Evolutionary conservation across 495 filamentous ascomycete species (phyloP).

Genomic region (Cercophora scortea): DNA sequence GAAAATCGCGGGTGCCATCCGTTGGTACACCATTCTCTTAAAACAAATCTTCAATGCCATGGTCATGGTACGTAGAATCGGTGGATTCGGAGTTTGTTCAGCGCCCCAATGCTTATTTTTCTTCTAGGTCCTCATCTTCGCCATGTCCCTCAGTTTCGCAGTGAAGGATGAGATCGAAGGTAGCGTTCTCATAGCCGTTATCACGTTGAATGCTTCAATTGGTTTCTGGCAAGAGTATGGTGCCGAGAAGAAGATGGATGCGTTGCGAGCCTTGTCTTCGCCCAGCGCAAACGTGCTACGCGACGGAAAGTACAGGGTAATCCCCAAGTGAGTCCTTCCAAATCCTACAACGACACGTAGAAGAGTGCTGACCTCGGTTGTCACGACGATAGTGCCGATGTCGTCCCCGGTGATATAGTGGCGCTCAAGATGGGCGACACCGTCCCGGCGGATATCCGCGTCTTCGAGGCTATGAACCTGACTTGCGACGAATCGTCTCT

Average conservation of each 20-base stretch:
- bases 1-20: constrained; percentile 50
- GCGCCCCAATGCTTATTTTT: neutral
- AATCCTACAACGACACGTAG: neutral
- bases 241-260: constrained; percentile 82
- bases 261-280: constrained; percentile 66
- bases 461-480: constrained; percentile 76
- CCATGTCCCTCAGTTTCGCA: constrained; percentile 76
- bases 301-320: constrained; percentile 54
- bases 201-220: constrained; percentile 70
- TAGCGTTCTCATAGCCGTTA: constrained; percentile 73
- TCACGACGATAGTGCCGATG: constrained; percentile 43
- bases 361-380: constrained; percentile 4
- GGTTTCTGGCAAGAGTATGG: constrained; percentile 77
- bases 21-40: constrained; percentile 58
- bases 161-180: constrained; percentile 78
- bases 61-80: constrained; percentile 45
- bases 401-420: constrained; percentile 78
- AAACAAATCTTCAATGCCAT: constrained; percentile 63
- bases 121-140: constrained; percentile 66
- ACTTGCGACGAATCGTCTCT: constrained; percentile 32
- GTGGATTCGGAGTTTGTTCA: neutral
- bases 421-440: constrained; percentile 78
- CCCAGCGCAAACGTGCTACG: constrained; percentile 72
- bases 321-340: constrained; percentile 45
- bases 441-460: constrained; percentile 65